phyloP scores from a whole-genome alignment of 768 basidiomycete species.

The Lanmaoa rubissima region DNA sequence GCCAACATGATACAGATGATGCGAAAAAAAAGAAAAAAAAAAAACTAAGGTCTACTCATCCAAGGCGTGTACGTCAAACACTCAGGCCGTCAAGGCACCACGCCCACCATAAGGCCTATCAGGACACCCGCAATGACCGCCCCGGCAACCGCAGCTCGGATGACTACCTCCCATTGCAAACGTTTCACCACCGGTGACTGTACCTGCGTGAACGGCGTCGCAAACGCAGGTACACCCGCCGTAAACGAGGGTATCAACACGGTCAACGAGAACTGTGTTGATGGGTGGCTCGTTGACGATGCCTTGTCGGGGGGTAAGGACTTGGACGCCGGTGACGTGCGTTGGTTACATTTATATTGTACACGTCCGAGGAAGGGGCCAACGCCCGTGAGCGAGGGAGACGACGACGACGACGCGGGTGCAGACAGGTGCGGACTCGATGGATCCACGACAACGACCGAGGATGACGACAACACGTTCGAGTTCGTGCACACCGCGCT shows the following conservation, averaged over 20 bases:
- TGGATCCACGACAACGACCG: not conserved
- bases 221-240: slow-evolving; percentile 63
- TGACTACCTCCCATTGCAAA: slow-evolving; percentile 85
- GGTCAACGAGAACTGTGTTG: slow-evolving; percentile 6
- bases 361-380: slow-evolving; percentile 19
- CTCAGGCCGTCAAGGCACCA: slow-evolving; percentile 7
- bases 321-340: not conserved
- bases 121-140: slow-evolving; percentile 37
- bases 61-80: not conserved
- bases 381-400: slow-evolving; percentile 1
- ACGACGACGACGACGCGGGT: not conserved
- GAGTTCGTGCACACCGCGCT: not conserved
- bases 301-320: not conserved
- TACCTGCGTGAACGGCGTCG: slow-evolving; percentile 64
- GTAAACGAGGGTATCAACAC: slow-evolving; percentile 31
- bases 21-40: no score
- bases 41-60: not conserved
- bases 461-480: not conserved
- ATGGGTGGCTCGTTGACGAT: not conserved
- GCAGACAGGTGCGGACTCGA: not conserved
- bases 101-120: slow-evolving; percentile 29
- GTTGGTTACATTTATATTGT: slow-evolving; percentile 33
- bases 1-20: not conserved
- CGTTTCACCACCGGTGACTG: slow-evolving; percentile 68
- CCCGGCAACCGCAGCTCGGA: slow-evolving; percentile 53